phyloP scores from a whole-genome alignment of 176 grass and related monocot species.

The Oryza coarctata region DNA sequence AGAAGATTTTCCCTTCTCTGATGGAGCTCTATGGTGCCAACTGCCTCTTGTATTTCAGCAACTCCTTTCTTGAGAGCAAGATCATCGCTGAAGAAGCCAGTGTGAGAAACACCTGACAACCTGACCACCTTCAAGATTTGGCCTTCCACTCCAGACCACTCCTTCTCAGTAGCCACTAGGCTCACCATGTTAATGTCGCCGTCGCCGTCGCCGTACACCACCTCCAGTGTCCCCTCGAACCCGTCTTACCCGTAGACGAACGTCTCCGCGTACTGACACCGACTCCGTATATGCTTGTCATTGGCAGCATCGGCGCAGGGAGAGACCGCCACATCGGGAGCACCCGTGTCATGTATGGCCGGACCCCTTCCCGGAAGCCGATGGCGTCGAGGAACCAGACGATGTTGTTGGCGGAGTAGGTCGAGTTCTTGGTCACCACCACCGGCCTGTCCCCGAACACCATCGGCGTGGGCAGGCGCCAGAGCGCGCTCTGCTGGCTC shows the following conservation, averaged over 20 bases:
- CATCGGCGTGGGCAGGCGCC: constrained; percentile 59
- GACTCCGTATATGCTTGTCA: constrained; percentile 57
- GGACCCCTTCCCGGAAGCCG: constrained; percentile 53
- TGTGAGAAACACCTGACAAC: constrained; percentile 45
- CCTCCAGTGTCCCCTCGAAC: constrained; percentile 41
- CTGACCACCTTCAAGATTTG: constrained; percentile 51
- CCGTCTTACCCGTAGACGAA: constrained; percentile 39
- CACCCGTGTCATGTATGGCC: constrained; percentile 57
- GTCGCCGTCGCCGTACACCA: constrained; percentile 67
- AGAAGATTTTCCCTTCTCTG: background rate
- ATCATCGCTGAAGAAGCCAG: constrained; percentile 24
- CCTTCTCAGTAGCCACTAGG: constrained; percentile 39
- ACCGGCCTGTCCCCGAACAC: constrained; percentile 53
- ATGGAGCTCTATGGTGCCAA: background rate
- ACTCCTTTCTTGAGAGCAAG: constrained; percentile 11
- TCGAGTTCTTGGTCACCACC: constrained; percentile 32
- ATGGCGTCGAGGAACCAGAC: constrained; percentile 50
- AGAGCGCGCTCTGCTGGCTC: constrained; percentile 61
- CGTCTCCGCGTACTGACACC: constrained; percentile 52
- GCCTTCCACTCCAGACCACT: constrained; percentile 36
- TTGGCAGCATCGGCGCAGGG: constrained; percentile 47
- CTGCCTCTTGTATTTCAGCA: constrained; percentile 24
- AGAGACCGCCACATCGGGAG: constrained; percentile 44
- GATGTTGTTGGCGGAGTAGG: constrained; percentile 45
- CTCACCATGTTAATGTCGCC: constrained; percentile 65